Evolutionary conservation across 768 basidiomycete species (phyloP), one percentile per base, ranked within the genome.

Genomic region (Hemileccinum rubropunctum): DNA sequence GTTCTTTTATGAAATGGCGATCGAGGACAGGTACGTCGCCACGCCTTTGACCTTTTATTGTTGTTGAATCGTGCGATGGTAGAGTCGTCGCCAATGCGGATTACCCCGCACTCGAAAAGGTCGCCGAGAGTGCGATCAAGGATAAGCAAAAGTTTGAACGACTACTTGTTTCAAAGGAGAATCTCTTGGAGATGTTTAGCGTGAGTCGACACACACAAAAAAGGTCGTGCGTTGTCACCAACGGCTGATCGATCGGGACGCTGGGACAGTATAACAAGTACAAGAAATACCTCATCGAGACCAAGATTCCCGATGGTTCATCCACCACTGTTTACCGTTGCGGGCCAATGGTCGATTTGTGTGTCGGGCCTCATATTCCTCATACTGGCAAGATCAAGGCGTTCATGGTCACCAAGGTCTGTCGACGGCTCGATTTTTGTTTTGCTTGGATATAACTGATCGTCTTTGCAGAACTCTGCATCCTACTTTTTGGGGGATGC

Each of bases 1-100:
- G 18, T 99, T 99, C 80, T 99, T 97, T 77, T 99, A 99, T 67
- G 97, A 99, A 68, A 98, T 99, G 97, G 84, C 83, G 14, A 92
- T 93, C 58, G 74, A 84, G 33, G 86, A 92, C 51, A 75, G 88
- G 87, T 86, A 48, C 21, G 70, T 52, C 13, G 6, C 12, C 35
- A 12, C 21, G 20, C 32, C 3, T 15, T 10, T 14, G 23, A 10
- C 1, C 8, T 27, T 7, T 9, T 4, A 5, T 21, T 33, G 15
- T 47, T 23, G 23, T 23, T 6, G 23, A 23, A 23, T 23, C 39
- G 20, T 4, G 17, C 5, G 17, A 14, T 40, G 17, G 49, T 59
- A 91, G 91, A 61, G 81, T 86, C 14, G 85, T 99, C 40, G 77
- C 82, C 39, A 83, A 82, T 46, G 67, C 82, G 17, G 97, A 99